phyloP scores from a whole-genome alignment of 441 rosid species.

The Pelargonium myrrhifolium region DNA sequence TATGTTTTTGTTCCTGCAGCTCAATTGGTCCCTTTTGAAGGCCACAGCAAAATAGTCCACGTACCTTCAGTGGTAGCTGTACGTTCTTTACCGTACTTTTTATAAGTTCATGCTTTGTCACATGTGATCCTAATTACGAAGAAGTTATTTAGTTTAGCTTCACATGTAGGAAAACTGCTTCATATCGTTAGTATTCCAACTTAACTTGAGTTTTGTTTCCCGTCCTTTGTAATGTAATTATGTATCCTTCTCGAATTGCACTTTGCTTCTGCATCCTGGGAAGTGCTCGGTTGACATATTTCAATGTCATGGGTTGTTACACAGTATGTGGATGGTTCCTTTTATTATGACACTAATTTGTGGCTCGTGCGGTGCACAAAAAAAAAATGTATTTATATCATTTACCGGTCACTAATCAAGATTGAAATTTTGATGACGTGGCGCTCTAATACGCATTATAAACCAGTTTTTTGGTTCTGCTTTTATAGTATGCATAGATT shows the following conservation, averaged over 20 bases:
- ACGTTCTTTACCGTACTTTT: conserved; percentile 30
- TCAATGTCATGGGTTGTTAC: no score
- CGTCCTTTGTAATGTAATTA: background rate
- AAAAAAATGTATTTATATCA: no score
- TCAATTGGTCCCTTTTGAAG: conserved; percentile 62
- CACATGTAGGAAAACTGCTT: background rate
- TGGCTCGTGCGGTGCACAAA: no score
- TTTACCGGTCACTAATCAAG: no score
- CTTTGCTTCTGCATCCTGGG: background rate
- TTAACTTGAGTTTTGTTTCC: background rate
- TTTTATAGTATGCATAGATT: no score
- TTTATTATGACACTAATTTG: no score
- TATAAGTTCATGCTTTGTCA: background rate
- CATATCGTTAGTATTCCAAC: background rate
- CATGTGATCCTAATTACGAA: background rate
- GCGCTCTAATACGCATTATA: no score
- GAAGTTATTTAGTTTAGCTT: background rate
- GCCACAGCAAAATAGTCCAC: conserved; percentile 37
- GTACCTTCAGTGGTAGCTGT: conserved; percentile 86
- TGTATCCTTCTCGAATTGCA: background rate
- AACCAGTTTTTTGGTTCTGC: no score
- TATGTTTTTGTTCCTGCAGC: conserved; percentile 55
- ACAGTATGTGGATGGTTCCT: no score
- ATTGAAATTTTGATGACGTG: no score
- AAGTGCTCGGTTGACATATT: background rate